Percentiles rank a stretch among this genome's conserved stretches.
These are phyloP conservation scores for Hemileia vastatrix DNA, from an alignment of 1,284 basidiomycete genomes.

Conservation along the genomic window DNA sequence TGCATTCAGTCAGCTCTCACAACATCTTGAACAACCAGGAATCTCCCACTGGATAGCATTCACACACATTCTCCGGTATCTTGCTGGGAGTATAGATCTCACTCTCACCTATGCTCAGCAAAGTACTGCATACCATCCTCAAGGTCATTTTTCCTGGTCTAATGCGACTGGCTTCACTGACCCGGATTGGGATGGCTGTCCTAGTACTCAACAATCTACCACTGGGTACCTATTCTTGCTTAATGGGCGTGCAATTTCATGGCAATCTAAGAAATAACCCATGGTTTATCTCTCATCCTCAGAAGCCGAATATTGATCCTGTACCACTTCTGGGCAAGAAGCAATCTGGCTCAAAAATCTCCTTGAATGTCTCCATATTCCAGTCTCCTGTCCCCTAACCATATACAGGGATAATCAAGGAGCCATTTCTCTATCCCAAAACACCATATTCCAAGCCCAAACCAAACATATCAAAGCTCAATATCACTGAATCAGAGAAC, in stretches of 20 bases:
- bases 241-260: constrained; percentile 43
- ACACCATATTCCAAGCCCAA: too few species aligned
- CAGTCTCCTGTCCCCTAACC: constrained; percentile 15
- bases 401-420: constrained; percentile 37
- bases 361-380: constrained; percentile 31
- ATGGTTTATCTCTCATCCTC: constrained; percentile 44
- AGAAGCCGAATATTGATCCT: constrained; percentile 49
- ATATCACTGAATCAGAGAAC: constrained; percentile 35
- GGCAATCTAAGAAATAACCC: constrained; percentile 46
- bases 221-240: constrained; percentile 46
- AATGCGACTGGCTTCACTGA: constrained; percentile 47
- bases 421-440: constrained; percentile 30
- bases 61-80: constrained; percentile 11
- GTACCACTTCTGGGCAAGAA: constrained; percentile 49
- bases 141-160: too few species aligned
- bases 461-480: constrained; percentile 41
- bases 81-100: constrained; percentile 18
- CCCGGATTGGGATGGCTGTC: constrained; percentile 46
- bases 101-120: constrained; percentile 10
- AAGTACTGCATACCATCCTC: too few species aligned
- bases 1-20: too few species aligned
- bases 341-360: constrained; percentile 44
- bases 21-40: constrained; percentile 45
- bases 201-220: constrained; percentile 39
- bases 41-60: constrained; percentile 34